Conservation (phyloP, 1,284 basidiomycete species). For the Cystobasidium sp. region DNA sequence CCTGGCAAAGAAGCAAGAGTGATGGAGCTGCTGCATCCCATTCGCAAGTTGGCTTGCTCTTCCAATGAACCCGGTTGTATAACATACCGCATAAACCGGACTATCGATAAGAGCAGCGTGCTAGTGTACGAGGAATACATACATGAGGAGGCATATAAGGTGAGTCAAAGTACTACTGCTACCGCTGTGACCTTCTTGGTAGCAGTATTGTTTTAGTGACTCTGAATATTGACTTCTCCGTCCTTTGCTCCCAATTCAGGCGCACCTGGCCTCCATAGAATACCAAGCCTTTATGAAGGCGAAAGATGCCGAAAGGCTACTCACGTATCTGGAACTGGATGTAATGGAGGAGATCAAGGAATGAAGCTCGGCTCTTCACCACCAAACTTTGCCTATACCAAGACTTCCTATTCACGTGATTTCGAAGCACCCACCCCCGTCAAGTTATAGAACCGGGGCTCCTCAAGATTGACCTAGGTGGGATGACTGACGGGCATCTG, state of each 20-base stretch:
- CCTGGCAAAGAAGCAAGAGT: slow-evolving; percentile 10
- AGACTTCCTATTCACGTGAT: no score
- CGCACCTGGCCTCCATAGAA: background rate
- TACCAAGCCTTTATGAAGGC: slow-evolving; percentile 10
- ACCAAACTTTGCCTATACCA: no score
- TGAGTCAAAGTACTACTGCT: background rate
- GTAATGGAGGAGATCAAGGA: slow-evolving; percentile 11
- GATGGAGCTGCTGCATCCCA: slow-evolving; percentile 12
- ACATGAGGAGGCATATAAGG: slow-evolving; percentile 13
- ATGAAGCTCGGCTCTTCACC: background rate
- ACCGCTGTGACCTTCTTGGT: background rate
- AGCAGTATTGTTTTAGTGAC: background rate
- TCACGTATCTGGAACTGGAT: background rate
- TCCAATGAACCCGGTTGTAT: slow-evolving; percentile 12
- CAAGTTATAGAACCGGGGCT: no score
- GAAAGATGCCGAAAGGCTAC: slow-evolving; percentile 10
- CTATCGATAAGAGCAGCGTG: slow-evolving; percentile 3
- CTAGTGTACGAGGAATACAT: slow-evolving; percentile 20
- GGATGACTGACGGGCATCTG: no score
- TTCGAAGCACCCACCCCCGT: no score
- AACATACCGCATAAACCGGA: slow-evolving; percentile 14
- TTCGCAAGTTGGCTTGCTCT: background rate
- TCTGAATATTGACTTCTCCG: background rate
- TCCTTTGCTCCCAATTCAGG: background rate
- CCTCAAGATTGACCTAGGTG: no score